phyloP scores from a whole-genome alignment of 1,284 basidiomycete species.

The Rhodotorula sp. region DNA sequence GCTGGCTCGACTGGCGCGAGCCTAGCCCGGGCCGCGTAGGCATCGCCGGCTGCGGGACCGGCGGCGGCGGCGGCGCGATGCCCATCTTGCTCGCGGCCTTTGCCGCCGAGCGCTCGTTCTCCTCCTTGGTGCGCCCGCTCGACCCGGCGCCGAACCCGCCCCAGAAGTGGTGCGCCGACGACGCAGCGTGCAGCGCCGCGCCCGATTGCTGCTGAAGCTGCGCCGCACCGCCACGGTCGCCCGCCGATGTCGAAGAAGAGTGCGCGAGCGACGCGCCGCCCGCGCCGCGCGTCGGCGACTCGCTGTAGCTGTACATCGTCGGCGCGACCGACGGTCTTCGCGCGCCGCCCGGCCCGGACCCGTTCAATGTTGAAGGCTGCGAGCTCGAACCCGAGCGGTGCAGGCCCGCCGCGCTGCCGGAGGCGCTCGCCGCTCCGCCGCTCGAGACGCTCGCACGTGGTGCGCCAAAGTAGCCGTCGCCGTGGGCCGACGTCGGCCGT shows the following conservation, averaged over 20 bases:
- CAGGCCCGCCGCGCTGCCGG: not conserved
- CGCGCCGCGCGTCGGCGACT: not conserved
- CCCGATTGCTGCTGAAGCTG: too few relatives aligned
- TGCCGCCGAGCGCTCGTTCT: not conserved
- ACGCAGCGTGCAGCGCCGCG: too few relatives aligned
- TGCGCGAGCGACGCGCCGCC: not conserved
- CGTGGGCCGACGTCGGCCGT: too few relatives aligned
- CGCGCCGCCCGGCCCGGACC: not conserved
- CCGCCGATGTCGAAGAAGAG: not conserved
- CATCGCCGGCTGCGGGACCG: not conserved
- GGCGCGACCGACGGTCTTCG: constrained; percentile 1
- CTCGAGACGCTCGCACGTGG: constrained; percentile 9
- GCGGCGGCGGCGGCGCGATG: not conserved
- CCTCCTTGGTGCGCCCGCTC: not conserved
- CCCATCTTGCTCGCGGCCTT: constrained; percentile 5
- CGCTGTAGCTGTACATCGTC: not conserved
- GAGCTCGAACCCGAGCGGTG: not conserved
- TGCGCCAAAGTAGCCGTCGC: not conserved
- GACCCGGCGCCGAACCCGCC: too few relatives aligned
- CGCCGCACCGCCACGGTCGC: too few relatives aligned
- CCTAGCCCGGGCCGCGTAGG: constrained; percentile 10
- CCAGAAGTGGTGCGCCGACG: too few relatives aligned
- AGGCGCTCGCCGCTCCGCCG: not conserved
- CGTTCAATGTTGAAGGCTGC: not conserved
- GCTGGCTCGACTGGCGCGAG: constrained; percentile 9